Conservation (phyloP, 2,329 filamentous ascomycete species). For the Dryadomyces quercivorus region DNA sequence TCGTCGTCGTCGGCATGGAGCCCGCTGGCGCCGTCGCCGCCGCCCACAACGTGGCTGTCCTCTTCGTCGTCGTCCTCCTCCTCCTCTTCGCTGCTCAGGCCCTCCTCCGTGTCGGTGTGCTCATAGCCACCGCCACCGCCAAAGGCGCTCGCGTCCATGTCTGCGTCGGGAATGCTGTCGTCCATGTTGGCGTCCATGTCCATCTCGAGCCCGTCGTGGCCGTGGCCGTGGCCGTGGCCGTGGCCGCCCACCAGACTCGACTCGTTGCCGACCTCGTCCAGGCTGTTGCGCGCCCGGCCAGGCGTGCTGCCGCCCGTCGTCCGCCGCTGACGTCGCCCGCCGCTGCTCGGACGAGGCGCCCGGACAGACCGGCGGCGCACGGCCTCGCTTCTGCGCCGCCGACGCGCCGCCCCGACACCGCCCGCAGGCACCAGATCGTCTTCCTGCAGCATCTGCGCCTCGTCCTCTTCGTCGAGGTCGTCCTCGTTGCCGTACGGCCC, state of each 20-base stretch:
- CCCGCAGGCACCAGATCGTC: constrained; percentile 38
- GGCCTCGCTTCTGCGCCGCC: neutral
- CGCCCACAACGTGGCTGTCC: neutral
- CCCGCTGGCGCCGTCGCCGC: neutral
- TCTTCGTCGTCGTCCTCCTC: neutral
- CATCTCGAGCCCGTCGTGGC: constrained; percentile 22
- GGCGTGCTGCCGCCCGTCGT: constrained; percentile 1
- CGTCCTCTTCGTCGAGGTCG: constrained; percentile 41
- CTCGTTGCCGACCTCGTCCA: neutral
- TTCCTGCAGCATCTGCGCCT: constrained; percentile 49
- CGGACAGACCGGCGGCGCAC: constrained; percentile 14
- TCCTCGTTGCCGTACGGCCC: constrained; percentile 40
- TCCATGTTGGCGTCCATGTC: constrained; percentile 60
- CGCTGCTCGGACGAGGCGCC: constrained; percentile 1
- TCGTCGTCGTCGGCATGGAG: constrained; percentile 27
- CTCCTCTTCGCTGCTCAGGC: constrained; percentile 30
- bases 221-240: neutral
- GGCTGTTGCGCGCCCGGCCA: neutral
- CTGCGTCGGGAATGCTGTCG: constrained; percentile 51
- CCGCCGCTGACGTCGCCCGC: neutral
- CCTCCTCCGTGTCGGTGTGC: constrained; percentile 65
- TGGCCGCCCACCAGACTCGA: neutral
- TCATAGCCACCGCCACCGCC: constrained; percentile 48
- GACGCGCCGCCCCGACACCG: neutral
- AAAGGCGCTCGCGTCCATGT: constrained; percentile 8